Base-by-base conservation (phyloP, 768 basidiomycete species). In the Chalciporus pseudorubinellus region DNA sequence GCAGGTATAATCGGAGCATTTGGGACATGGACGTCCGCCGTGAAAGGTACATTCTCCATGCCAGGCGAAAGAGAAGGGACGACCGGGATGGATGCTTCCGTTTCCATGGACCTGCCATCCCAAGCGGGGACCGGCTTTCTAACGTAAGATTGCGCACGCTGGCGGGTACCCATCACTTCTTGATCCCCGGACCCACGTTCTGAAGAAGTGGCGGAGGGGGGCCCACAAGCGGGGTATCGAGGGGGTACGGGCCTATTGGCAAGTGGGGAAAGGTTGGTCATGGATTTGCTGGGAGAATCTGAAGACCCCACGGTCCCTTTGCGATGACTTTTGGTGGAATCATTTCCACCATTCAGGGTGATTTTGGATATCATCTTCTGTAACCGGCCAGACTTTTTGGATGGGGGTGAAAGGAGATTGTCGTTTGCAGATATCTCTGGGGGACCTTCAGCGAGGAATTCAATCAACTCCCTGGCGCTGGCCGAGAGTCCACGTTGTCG, bases 331-430 rank as follows among this genome's bases (percentile, higher is more conserved):
- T 59, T 66, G 16, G 52, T 53, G 41, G 59, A 63, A 40, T 67
- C 71, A 45, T 40, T 54, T 31, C 54, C 40, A 46, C 64, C 50
- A 18, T 78, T 77, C 55, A 81, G 72, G 33, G 81, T 84, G 22
- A 92, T 73, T 59, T 83, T 85, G 18, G 89, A 91, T 59, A 94
- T 87, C 84, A 94, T 91, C 56, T 84, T 80, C 67, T 87, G 85
- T 53, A 93, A 71, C 21, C 89, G 78, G 43, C 82, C 82, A 48
- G 76, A 76, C 67, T 83, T 83, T 60, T 68, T 72, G 51, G 55
- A 62, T 53, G 63, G 73, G 24, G 72, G 58, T 21, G 76, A 73
- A 51, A 80, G 79, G 7, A 68, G 64, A 48, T 72, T 74, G 21
- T 78, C 77, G 42, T 73, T 65, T 12, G 72, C 62, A 42, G 56